These are phyloP conservation scores for Pseudozyma sp. DNA, from an alignment of 1,284 basidiomycete species.

Conservation along the genomic window DNA sequence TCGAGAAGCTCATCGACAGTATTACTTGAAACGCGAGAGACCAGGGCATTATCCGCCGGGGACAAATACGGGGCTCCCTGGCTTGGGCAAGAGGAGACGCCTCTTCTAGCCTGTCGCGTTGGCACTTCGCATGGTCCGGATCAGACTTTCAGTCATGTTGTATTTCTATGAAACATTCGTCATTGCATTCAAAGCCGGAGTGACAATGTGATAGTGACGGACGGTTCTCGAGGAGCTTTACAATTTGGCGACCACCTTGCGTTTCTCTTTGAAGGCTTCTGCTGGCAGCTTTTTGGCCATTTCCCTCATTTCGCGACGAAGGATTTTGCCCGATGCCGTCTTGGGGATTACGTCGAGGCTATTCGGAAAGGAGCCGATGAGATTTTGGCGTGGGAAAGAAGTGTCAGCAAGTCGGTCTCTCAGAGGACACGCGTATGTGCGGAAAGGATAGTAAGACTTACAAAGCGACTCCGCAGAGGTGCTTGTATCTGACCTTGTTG, in stretches of 20 bases:
- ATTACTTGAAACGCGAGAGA: slow-evolving; percentile 79
- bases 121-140: neutral
- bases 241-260: slow-evolving; percentile 31
- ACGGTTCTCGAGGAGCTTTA: slow-evolving; percentile 1
- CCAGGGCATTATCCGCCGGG: slow-evolving; percentile 64
- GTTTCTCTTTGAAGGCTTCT: slow-evolving; percentile 32
- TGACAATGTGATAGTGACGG: neutral
- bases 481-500: slow-evolving; percentile 79
- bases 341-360: slow-evolving; percentile 58
- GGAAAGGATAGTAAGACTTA: no score
- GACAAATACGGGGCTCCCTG: slow-evolving; percentile 49
- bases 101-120: slow-evolving; percentile 50
- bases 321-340: slow-evolving; percentile 57
- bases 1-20: slow-evolving; percentile 84
- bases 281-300: slow-evolving; percentile 49
- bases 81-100: slow-evolving; percentile 56
- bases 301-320: slow-evolving; percentile 53
- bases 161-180: neutral
- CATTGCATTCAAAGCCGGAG: neutral
- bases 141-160: neutral
- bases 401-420: neutral
- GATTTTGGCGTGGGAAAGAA: neutral
- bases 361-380: neutral
- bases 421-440: no score
- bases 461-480: slow-evolving; percentile 73